Base-by-base conservation (phyloP, 2,329 filamentous ascomycete genomes). In the Epicoccum nigrum region DNA sequence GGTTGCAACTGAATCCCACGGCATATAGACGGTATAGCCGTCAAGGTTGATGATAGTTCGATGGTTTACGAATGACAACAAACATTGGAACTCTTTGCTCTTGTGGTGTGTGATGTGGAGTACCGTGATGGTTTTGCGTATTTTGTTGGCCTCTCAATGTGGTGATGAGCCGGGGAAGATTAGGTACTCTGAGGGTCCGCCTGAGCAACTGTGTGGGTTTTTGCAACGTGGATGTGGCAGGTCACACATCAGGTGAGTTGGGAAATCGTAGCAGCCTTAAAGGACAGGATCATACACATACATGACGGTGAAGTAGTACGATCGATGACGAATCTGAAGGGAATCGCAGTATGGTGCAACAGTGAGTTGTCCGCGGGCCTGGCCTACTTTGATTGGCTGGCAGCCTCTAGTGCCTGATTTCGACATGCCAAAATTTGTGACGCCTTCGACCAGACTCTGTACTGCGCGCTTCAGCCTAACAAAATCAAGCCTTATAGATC, bases 51-150 rank as follows among this genome's bases (percentile, higher is more conserved):
- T 44, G 28, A 52, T 52, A 43, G 49, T 38, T 43, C 47, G 43
- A 52, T 52, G 38, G 38, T 21, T 38, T 20, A 52, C 23, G 49
- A 52, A 52, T 47, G 49, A 42, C n/a, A 51, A 35, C 23, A 12
- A 27, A 38, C 30, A 25, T 30, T n/a, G 5, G 33, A 33, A 25
- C 15, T n/a, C 2, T 25, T 32, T 23, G 40, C 6, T 27, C n/a
- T 20, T 15, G 16, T 16, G 15, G 30, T 32, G 30, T 32, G 45
- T 39, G 35, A 42, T 45, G 28, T 15, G 4, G 38, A 41, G 38
- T 30, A 63, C 57, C 52, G 20, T 60, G 60, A 62, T 64, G 62
- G 57, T 13, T 30, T 1, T 13, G 12, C 13, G 28, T n/a, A n/a
- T n/a, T 7, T 12, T n/a, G 28, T 30, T 9, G 2, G 13, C 28